These are phyloP conservation scores for Tarenaya hassleriana DNA, from an alignment of 345 rosid genomes.

Conservation along the genomic window DNA sequence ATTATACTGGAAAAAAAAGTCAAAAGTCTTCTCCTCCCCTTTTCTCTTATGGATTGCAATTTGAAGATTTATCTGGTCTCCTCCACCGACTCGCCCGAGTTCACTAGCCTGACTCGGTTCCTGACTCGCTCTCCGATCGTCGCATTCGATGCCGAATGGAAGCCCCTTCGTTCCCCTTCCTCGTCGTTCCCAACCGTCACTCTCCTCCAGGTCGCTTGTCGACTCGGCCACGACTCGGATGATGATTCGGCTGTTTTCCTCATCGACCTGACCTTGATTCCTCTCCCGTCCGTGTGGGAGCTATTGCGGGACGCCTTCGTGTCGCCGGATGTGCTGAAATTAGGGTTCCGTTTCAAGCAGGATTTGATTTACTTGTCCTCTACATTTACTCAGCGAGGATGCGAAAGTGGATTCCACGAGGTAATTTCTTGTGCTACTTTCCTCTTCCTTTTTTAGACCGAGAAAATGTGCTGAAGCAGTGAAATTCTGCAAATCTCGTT, in stretches of 20 bases:
- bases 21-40: too few species aligned
- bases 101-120: slow-evolving; percentile 43
- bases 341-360: slow-evolving; percentile 82
- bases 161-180: slow-evolving; percentile 39
- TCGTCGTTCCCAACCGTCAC: slow-evolving; percentile 58
- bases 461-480: background rate
- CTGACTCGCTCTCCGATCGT: slow-evolving; percentile 55
- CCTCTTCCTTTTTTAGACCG: background rate
- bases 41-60: slow-evolving; percentile 24
- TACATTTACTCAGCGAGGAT: slow-evolving; percentile 58
- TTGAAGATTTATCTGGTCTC: slow-evolving; percentile 43
- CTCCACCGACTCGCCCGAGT: slow-evolving; percentile 62
- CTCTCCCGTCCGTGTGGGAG: slow-evolving; percentile 55
- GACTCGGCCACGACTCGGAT: slow-evolving; percentile 23
- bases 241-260: slow-evolving; percentile 53
- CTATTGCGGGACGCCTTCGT: slow-evolving; percentile 47
- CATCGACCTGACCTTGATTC: slow-evolving; percentile 53
- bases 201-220: slow-evolving; percentile 82
- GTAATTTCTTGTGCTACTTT: slow-evolving; percentile 26
- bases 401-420: slow-evolving; percentile 59
- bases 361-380: slow-evolving; percentile 77
- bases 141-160: slow-evolving; percentile 91
- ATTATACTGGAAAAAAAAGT: background rate
- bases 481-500: background rate
- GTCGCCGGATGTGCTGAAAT: slow-evolving; percentile 69